Evolutionary conservation across 345 rosid species (phyloP).

Genomic region (Garcia nutans): DNA sequence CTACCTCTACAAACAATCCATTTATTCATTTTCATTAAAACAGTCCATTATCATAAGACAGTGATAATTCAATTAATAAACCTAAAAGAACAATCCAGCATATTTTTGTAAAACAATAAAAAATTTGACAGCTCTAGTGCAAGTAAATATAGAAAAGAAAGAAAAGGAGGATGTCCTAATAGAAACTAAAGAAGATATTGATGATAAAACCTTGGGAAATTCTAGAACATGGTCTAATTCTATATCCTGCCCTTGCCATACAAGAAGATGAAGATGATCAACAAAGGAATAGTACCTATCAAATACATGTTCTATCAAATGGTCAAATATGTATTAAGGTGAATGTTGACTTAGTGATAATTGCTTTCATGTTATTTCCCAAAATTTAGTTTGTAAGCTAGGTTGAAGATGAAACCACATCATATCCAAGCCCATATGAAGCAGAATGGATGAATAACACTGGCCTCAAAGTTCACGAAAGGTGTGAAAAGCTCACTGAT

Average conservation of each 20-base stretch:
- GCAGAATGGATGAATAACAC: neutral
- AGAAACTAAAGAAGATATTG: neutral
- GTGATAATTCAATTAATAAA: neutral
- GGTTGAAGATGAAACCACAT: neutral
- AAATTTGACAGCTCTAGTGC: neutral
- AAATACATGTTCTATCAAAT: neutral
- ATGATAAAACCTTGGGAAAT: neutral
- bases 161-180: neutral
- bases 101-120: neutral
- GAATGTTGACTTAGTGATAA: neutral
- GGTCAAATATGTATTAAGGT: neutral
- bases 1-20: neutral
- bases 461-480: neutral
- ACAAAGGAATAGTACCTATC: neutral
- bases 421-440: neutral
- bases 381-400: neutral
- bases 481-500: neutral
- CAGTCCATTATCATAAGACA: neutral
- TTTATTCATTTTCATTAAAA: neutral
- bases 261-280: neutral
- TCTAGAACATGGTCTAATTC: neutral
- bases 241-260: neutral
- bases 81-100: neutral
- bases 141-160: neutral
- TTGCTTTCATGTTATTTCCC: neutral